Evolutionary conservation across 2,329 filamentous ascomycete species (phyloP).

Genomic region (Aspergillus ibericus): DNA sequence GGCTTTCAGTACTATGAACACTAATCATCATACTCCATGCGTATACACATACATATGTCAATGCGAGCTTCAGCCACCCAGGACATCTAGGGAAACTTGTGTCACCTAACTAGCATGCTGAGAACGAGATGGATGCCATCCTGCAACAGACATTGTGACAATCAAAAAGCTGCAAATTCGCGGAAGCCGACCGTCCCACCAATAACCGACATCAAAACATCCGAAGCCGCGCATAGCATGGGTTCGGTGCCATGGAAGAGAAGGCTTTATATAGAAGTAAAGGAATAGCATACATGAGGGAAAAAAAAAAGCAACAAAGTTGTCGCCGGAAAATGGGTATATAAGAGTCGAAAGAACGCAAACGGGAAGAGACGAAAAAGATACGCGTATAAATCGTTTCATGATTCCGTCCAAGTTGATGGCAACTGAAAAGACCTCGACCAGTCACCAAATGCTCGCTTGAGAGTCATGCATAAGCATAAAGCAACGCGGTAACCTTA

Average conservation of each 20-base stretch:
- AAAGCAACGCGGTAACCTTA: too few species aligned
- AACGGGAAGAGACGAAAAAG: constrained; percentile 15
- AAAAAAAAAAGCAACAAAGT: constrained; percentile 20
- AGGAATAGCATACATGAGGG: constrained; percentile 16
- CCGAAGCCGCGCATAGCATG: background rate
- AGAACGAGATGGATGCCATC: background rate
- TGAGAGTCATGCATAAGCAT: too few species aligned
- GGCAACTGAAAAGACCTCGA: background rate
- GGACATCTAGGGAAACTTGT: background rate
- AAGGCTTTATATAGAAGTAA: background rate
- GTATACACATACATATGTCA: background rate
- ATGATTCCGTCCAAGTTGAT: constrained; percentile 12
- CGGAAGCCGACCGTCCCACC: background rate
- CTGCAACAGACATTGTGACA: background rate
- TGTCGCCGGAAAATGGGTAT: constrained; percentile 30
- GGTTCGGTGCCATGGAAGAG: background rate
- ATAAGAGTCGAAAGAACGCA: constrained; percentile 24
- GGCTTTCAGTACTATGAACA: too few species aligned
- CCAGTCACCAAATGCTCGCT: too few species aligned
- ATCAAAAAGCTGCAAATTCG: background rate
- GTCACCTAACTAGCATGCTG: background rate
- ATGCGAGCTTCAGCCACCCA: background rate
- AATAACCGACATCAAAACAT: background rate
- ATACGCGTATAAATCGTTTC: constrained; percentile 19
- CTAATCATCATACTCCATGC: too few species aligned